These are phyloP conservation scores for Hypomyces perniciosus DNA, from an alignment of 2,329 filamentous ascomycete genomes.

Conservation along the genomic window DNA sequence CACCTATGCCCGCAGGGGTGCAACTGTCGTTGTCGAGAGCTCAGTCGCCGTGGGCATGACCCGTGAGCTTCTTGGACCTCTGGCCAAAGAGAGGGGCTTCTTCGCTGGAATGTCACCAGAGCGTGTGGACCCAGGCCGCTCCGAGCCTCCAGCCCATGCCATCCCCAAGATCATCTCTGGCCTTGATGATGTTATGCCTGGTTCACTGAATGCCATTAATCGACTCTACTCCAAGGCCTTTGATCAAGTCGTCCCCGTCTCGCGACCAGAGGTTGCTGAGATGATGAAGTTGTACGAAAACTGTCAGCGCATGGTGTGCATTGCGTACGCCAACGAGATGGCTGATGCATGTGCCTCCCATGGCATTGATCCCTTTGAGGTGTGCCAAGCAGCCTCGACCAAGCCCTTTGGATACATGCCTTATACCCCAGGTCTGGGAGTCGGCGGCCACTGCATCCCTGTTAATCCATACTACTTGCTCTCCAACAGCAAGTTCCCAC, in stretches of 20 bases:
- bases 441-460: conserved; percentile 52
- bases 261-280: conserved; percentile 48
- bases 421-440: conserved; percentile 41
- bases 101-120: conserved; percentile 47
- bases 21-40: conserved; percentile 46
- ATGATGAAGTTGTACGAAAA: conserved; percentile 56
- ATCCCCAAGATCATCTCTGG: conserved; percentile 52
- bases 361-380: conserved; percentile 45
- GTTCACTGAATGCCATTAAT: conserved; percentile 38
- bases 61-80: conserved; percentile 40
- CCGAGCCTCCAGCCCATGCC: conserved; percentile 30
- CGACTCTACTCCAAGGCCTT: conserved; percentile 43
- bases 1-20: conserved; percentile 36
- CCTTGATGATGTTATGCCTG: conserved; percentile 39
- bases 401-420: conserved; percentile 50
- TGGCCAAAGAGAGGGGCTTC: conserved; percentile 36
- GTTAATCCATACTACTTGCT: conserved; percentile 50
- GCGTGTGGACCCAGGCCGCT: conserved; percentile 46
- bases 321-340: conserved; percentile 52
- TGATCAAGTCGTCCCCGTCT: conserved; percentile 42
- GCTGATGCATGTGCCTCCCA: conserved; percentile 43
- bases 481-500: conserved; percentile 40
- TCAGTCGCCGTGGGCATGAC: conserved; percentile 52
- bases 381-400: conserved; percentile 41
- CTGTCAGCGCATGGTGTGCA: conserved; percentile 50